Conservation (phyloP, 1,284 basidiomycete genomes). For the Rhodotorula sp. region DNA sequence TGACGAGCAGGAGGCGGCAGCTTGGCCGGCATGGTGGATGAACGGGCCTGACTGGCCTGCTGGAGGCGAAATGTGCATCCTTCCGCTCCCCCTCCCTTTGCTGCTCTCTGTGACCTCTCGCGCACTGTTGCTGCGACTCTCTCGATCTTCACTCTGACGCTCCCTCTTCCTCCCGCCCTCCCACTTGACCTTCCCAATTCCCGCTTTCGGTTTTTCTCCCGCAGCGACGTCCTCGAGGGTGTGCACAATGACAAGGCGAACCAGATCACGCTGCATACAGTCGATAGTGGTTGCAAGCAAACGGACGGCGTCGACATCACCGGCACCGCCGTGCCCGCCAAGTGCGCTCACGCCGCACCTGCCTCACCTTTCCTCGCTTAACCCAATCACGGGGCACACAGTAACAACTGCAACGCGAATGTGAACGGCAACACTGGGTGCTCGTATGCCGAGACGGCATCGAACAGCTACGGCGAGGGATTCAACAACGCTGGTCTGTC, state of each 20-base stretch:
- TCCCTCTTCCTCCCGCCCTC: no score
- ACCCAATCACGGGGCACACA: not conserved
- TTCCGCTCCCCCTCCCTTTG: not conserved
- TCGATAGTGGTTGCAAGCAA: conserved; percentile 21
- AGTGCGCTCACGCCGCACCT: conserved; percentile 7
- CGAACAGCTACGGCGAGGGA: conserved; percentile 7
- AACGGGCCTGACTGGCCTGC: conserved; percentile 20
- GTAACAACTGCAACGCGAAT: conserved; percentile 28
- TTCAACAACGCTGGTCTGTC: conserved; percentile 19
- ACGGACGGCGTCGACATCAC: not conserved
- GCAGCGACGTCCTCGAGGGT: conserved; percentile 28
- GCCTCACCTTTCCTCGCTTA: not conserved
- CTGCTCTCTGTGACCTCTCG: no score
- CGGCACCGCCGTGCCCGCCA: conserved; percentile 6
- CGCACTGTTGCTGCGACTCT: no score
- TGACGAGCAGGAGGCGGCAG: not conserved
- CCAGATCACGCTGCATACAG: conserved; percentile 26
- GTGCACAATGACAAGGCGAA: conserved; percentile 18
- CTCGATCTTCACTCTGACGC: no score
- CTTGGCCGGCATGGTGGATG: conserved; percentile 19
- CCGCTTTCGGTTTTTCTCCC: not conserved
- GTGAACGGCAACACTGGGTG: conserved; percentile 27
- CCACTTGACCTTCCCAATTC: not conserved
- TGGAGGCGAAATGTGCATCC: conserved; percentile 26
- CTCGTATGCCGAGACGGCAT: conserved; percentile 13